Percentiles rank a stretch among this genome's conserved stretches.
Conservation (phyloP, 2,329 filamentous ascomycete genomes). For the Fusarium sp. region DNA sequence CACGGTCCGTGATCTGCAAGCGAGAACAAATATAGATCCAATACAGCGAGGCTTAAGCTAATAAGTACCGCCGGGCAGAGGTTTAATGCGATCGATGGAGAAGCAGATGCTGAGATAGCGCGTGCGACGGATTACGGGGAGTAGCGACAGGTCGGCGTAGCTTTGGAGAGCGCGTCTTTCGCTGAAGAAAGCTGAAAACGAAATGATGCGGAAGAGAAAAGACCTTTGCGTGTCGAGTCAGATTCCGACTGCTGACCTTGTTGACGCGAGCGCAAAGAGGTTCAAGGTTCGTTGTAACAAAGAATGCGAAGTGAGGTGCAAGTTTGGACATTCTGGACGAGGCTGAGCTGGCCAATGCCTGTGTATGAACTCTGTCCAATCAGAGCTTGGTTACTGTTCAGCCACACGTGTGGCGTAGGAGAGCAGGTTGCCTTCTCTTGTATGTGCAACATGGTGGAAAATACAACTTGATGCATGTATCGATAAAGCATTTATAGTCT, state of each 20-base stretch:
- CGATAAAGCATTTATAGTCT: too few relatives aligned
- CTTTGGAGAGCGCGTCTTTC: background rate
- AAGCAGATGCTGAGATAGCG: conserved; percentile 9
- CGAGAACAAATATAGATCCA: background rate
- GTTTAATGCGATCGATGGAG: conserved; percentile 20
- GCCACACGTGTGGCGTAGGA: conserved; percentile 21
- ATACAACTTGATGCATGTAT: background rate
- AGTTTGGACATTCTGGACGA: conserved; percentile 38
- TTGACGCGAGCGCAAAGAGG: conserved; percentile 33
- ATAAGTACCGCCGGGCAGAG: background rate
- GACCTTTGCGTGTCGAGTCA: conserved; percentile 33
- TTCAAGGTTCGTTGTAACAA: conserved; percentile 3
- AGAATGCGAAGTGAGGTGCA: conserved; percentile 32
- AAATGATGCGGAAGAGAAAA: conserved; percentile 6
- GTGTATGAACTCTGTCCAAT: conserved; percentile 30
- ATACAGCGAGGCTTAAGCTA: conserved; percentile 1
- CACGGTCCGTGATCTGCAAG: background rate
- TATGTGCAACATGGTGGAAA: background rate
- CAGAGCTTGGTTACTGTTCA: background rate
- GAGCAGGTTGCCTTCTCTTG: background rate
- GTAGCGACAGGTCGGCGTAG: conserved; percentile 12
- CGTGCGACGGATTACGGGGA: conserved; percentile 9
- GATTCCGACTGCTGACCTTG: conserved; percentile 36
- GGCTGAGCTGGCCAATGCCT: conserved; percentile 38
- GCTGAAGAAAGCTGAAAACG: conserved; percentile 8